Evolutionary conservation across 352 stramenopile genomes (phyloP).

Genomic region (Phytophthora foliorum): DNA sequence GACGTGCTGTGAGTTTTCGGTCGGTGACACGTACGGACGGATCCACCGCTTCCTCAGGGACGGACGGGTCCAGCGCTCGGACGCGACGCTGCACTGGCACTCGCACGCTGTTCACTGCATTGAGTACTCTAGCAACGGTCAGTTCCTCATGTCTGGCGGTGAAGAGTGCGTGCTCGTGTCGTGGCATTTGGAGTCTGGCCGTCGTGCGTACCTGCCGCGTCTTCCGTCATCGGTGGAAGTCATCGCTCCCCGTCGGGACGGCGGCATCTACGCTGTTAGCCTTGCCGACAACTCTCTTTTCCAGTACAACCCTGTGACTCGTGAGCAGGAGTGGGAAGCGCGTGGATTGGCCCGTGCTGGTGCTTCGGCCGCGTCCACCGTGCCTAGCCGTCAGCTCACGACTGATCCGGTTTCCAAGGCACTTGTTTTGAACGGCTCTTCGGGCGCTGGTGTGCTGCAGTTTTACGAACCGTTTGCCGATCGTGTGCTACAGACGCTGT

Average conservation of each 20-base stretch:
- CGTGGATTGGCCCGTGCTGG: slow-evolving; percentile 72
- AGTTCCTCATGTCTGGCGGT: slow-evolving; percentile 84
- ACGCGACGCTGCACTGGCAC: slow-evolving; percentile 89
- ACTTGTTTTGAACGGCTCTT: slow-evolving; percentile 72
- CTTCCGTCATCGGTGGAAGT: slow-evolving; percentile 65
- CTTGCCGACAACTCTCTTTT: slow-evolving; percentile 79
- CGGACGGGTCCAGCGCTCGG: slow-evolving; percentile 21
- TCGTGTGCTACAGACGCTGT: slow-evolving; percentile 73
- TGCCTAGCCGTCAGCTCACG: slow-evolving; percentile 63
- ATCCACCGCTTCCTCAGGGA: slow-evolving; percentile 59
- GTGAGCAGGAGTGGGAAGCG: slow-evolving; percentile 79
- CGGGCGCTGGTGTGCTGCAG: slow-evolving; percentile 72
- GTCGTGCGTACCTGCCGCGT: slow-evolving; percentile 81
- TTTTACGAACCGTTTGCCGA: slow-evolving; percentile 88
- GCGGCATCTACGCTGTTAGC: slow-evolving; percentile 68
- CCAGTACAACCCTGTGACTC: slow-evolving; percentile 86
- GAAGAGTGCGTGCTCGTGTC: slow-evolving; percentile 90
- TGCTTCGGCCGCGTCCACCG: slow-evolving; percentile 41
- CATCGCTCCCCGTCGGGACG: slow-evolving; percentile 66
- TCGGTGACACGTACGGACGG: slow-evolving; percentile 75
- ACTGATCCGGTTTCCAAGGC: slow-evolving; percentile 73
- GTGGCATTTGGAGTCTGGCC: slow-evolving; percentile 86
- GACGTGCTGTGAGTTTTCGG: slow-evolving; percentile 56
- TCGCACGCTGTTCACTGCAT: slow-evolving; percentile 80
- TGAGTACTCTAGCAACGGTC: slow-evolving; percentile 78